These are phyloP conservation scores for Albifimbria verrucaria DNA, from an alignment of 2,329 filamentous ascomycete species.

Conservation along the genomic window DNA sequence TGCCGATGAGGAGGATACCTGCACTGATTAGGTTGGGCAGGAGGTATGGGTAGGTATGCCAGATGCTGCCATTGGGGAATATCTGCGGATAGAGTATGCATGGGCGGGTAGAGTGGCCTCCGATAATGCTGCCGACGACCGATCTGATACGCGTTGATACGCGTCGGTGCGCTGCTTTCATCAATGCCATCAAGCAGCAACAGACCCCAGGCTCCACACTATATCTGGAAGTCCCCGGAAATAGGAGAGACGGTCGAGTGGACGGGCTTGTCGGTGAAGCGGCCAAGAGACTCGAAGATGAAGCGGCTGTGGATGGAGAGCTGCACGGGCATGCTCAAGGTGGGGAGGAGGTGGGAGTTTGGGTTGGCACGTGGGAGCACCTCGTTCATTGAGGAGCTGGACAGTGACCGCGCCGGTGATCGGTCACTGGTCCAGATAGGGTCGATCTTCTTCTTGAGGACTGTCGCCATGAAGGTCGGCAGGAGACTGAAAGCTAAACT, in stretches of 20 bases:
- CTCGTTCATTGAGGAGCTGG: constrained; percentile 40
- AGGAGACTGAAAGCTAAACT: constrained; percentile 43
- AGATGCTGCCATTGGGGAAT: too few species aligned
- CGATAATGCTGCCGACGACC: too few species aligned
- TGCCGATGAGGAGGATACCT: too few species aligned
- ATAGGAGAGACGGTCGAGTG: constrained; percentile 47
- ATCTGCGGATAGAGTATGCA: too few species aligned
- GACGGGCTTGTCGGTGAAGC: constrained; percentile 42
- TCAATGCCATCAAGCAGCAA: too few species aligned
- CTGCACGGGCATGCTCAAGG: constrained; percentile 41
- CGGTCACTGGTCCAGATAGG: constrained; percentile 42
- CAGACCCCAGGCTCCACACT: too few species aligned
- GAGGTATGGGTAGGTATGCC: too few species aligned
- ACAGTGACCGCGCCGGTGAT: constrained; percentile 42
- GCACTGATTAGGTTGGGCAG: too few species aligned
- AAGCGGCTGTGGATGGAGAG: constrained; percentile 35
- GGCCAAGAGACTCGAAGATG: constrained; percentile 41
- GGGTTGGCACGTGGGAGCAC: constrained; percentile 29
- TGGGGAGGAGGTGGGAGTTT: constrained; percentile 38
- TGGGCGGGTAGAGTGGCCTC: too few species aligned
- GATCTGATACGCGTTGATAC: too few species aligned
- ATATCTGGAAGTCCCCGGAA: constrained; percentile 38
- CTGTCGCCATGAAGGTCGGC: constrained; percentile 46
- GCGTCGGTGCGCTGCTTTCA: too few species aligned
- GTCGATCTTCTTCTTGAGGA: constrained; percentile 55